Evolutionary conservation across 177 flowering plant genomes (phyloP), one percentile per base, ranked within the genome.

Genomic region (Vitis hybrid): DNA sequence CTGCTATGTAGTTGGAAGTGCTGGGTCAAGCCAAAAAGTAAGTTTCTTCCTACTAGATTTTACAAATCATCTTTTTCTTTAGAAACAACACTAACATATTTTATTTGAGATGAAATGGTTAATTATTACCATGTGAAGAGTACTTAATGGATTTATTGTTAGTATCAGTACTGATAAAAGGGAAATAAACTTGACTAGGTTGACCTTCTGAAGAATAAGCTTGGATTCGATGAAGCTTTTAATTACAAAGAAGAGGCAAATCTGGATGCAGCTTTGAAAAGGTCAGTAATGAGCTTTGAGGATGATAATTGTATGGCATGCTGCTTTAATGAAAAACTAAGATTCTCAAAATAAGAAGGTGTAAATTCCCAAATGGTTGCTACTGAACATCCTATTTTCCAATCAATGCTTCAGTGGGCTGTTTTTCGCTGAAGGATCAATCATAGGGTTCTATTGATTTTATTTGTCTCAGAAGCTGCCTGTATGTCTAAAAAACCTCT

Each of bases 181-280:
- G 11, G 15, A 16, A 61, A 11, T 0, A 16, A 11, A 70, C 45
- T 20, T 57, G 39, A 39, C 45, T 65, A 88, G 93, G 87, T 87
- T 75, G 80, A 82, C 76, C 73, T 88, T 55, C 72, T 88, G 66
- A 87, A 85, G 82, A 83, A 83, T 52, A 82, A 78, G 66, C 78
- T 88, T 65, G 88, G 89, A 2, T 88, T 88, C 75, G 88, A 87
- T 80, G 89, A 82, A 26, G 93, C 90, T 66, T 87, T 88, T 68
- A 87, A 87, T 77, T 88, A 88, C 68, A 88, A 84, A 67, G 90
- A 88, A 52, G 90, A 87, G 65, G 52, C 73, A 7, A 75, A 84
- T 59, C 62, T 87, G 16, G 78, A 81, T 70, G 84, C 81, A 16
- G 86, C 89, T 61, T 63, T 89, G 73, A 87, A 84, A 80, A 81